Evolutionary conservation across 139 green algal genomes (phyloP), one percentile per base, ranked within the genome.

Genomic region (Nannochloris sp.): DNA sequence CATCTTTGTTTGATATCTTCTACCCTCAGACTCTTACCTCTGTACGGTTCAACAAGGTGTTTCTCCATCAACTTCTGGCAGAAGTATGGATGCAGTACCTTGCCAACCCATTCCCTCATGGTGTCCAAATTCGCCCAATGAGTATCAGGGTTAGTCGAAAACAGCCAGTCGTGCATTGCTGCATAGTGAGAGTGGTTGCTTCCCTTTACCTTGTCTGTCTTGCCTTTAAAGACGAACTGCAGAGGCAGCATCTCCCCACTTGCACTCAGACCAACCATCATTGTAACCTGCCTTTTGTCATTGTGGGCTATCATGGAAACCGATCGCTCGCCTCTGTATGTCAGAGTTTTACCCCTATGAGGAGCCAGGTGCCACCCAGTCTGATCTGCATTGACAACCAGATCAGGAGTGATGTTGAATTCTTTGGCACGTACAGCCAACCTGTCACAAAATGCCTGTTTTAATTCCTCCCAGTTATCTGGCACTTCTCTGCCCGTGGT

Each of bases 401-500:
- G 16, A 8, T 51, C 45, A 25, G 45, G 45, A 51, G 45, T 51
- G 14, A 51, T 51, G 45, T 51, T 51, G 17, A 51, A 51, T n/a
- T 51, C 45, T 51, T 51, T 51, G 9, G 3, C 45, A 51, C 45
- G 45, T 17, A 51, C 17, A 25, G 45, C 45, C 45, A 51, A n/a
- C 17, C 45, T 51, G 17, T 51, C 45, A 51, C 45, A 51, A n/a
- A 51, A 51, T 51, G 45, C 45, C 45, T 14, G 14, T 51, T 51
- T 51, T 3, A 51, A 51, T n/a, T 51, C 45, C 17, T 51, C 45
- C 45, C 45, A 51, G 45, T 51, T 51, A 51, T 51, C 45, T 51
- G 45, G 45, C 17, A 51, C 14, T 51, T 51, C 45, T n/a, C 45
- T 51, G 1, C 45, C 45, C 14, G 45, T 51, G 17, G 45, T 51